A percentile compares a stretch with the other conserved stretches of the same genome.
phyloP scores from a whole-genome alignment of 768 basidiomycete genomes.

The Hirschioporus abietinus region DNA sequence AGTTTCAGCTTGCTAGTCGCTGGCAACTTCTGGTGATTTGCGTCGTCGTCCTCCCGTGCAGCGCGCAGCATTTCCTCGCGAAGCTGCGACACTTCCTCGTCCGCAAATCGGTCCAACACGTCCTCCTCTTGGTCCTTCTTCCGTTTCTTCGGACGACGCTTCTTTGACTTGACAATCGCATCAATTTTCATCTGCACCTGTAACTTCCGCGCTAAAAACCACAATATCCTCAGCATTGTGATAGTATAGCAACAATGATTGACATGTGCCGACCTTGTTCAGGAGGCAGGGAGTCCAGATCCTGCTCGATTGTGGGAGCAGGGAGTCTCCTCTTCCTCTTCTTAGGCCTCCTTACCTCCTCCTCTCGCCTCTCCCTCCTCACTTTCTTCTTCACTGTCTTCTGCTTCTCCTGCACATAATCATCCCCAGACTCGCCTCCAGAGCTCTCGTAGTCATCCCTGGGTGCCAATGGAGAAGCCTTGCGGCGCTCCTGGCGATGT shows the following conservation, averaged over 20 bases:
- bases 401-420: slow-evolving; percentile 37
- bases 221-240: neutral
- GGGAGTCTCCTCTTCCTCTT: slow-evolving; percentile 55
- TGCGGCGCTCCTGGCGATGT: slow-evolving; percentile 33
- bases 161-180: slow-evolving; percentile 80
- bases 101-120: slow-evolving; percentile 79
- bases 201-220: slow-evolving; percentile 58
- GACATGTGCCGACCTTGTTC: slow-evolving; percentile 56
- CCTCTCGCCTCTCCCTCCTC: slow-evolving; percentile 23
- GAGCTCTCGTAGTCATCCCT: slow-evolving; percentile 32
- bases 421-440: slow-evolving; percentile 44
- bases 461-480: slow-evolving; percentile 21
- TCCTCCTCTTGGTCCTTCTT: slow-evolving; percentile 80
- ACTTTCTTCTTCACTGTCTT: slow-evolving; percentile 24
- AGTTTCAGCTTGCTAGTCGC: slow-evolving; percentile 81
- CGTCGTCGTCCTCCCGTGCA: slow-evolving; percentile 75
- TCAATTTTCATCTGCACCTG: slow-evolving; percentile 82
- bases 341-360: slow-evolving; percentile 32
- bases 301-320: slow-evolving; percentile 46
- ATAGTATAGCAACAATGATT: neutral
- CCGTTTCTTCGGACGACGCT: slow-evolving; percentile 51
- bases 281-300: slow-evolving; percentile 63
- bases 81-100: slow-evolving; percentile 88
- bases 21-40: slow-evolving; percentile 75
- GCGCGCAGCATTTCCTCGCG: slow-evolving; percentile 84